Conservation (phyloP, 441 rosid genomes). For the Mallotus repandus region DNA sequence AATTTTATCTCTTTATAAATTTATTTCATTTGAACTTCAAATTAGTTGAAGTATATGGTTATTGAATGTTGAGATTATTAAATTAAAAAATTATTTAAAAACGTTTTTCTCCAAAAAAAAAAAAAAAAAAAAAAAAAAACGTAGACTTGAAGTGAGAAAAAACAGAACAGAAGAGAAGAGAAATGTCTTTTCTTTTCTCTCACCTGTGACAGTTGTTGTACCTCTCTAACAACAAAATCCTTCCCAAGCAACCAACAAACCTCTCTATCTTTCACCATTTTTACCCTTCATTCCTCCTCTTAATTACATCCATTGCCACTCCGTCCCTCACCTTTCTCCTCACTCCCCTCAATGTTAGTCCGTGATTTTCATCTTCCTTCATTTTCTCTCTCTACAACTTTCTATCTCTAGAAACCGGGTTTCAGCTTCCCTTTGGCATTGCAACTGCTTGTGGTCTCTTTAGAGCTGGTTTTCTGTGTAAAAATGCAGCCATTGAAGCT, state of each 20-base stretch:
- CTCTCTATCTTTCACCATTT: slow-evolving; percentile 25
- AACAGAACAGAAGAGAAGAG: neutral
- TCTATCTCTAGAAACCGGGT: slow-evolving; percentile 16
- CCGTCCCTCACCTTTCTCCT: slow-evolving; percentile 22
- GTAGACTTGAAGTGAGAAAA: slow-evolving; percentile 41
- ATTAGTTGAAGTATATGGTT: no score
- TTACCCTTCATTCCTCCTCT: slow-evolving; percentile 21
- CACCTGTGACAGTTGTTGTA: neutral
- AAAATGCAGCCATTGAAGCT: slow-evolving; percentile 33
- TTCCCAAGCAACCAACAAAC: neutral
- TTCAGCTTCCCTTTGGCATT: no score
- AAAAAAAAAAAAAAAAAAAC: slow-evolving; percentile 19
- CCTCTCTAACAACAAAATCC: slow-evolving; percentile 22
- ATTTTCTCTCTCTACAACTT: slow-evolving; percentile 20
- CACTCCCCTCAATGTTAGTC: slow-evolving; percentile 23
- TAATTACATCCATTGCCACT: slow-evolving; percentile 48
- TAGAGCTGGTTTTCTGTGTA: no score
- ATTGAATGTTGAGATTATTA: no score
- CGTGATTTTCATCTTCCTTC: slow-evolving; percentile 7
- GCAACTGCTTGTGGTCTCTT: no score
- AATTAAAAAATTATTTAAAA: no score
- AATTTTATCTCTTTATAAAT: no score
- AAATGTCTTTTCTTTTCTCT: neutral
- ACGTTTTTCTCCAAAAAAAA: neutral
- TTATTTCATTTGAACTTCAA: no score